A percentile compares a stretch with the other conserved stretches of the same genome.
phyloP scores from a whole-genome alignment of 495 filamentous ascomycete species.

The Pseudomonodictys pantanalensis region DNA sequence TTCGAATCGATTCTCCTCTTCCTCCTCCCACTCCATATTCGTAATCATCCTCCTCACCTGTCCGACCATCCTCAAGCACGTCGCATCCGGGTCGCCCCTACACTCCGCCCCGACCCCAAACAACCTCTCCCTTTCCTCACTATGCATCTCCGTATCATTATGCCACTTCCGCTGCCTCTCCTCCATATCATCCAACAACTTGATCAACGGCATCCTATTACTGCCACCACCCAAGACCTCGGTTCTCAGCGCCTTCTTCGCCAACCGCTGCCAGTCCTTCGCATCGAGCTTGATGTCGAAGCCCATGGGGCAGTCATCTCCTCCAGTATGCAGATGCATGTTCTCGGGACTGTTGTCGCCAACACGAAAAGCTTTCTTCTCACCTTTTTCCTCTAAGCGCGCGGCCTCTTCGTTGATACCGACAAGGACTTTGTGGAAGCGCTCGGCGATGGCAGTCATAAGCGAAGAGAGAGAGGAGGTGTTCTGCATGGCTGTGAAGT shows the following conservation, averaged over 20 bases:
- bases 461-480: slow-evolving; percentile 33
- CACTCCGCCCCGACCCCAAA: slow-evolving; percentile 25
- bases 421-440: slow-evolving; percentile 34
- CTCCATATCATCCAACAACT: slow-evolving; percentile 33
- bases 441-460: slow-evolving; percentile 35
- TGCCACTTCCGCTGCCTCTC: slow-evolving; percentile 31
- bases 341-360: slow-evolving; percentile 33
- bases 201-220: slow-evolving; percentile 19
- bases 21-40: slow-evolving; percentile 28
- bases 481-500: slow-evolving; percentile 40
- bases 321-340: slow-evolving; percentile 37
- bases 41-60: slow-evolving; percentile 28
- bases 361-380: slow-evolving; percentile 38
- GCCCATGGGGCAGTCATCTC: slow-evolving; percentile 35
- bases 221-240: slow-evolving; percentile 36
- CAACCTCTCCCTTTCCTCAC: slow-evolving; percentile 16
- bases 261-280: slow-evolving; percentile 37
- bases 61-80: slow-evolving; percentile 32
- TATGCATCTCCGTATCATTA: background rate
- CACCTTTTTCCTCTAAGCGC: slow-evolving; percentile 23
- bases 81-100: slow-evolving; percentile 23
- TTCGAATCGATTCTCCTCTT: no score
- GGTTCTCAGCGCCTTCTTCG: slow-evolving; percentile 38
- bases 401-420: slow-evolving; percentile 35
- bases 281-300: slow-evolving; percentile 38